Conservation (phyloP, 306 rosid species). For the Sophora flavescens region DNA sequence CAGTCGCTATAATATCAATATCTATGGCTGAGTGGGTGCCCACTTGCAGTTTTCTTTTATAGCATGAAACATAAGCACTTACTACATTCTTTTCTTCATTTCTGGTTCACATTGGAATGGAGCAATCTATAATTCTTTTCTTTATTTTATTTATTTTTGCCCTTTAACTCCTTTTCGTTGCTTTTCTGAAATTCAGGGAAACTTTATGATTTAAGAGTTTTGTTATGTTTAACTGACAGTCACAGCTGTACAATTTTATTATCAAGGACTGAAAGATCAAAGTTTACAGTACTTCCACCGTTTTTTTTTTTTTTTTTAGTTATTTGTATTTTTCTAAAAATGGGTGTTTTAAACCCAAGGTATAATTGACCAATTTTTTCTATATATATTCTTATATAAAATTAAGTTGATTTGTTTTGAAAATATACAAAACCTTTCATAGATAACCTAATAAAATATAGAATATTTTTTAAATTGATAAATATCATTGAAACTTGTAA, state of each 20-base stretch:
- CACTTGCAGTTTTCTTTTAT: slow-evolving; percentile 38
- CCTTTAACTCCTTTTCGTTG: background rate
- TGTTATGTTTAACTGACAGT: background rate
- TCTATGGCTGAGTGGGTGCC: slow-evolving; percentile 43
- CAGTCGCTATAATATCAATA: slow-evolving; percentile 41
- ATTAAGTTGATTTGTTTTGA: too few relatives aligned
- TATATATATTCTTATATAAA: too few relatives aligned
- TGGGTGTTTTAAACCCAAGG: too few relatives aligned
- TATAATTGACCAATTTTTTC: too few relatives aligned
- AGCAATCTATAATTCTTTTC: background rate
- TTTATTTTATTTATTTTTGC: background rate
- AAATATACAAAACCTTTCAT: too few relatives aligned
- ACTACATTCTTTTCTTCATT: background rate
- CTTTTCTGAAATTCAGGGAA: slow-evolving; percentile 8
- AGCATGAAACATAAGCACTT: background rate
- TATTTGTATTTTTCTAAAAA: too few relatives aligned
- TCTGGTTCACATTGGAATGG: background rate
- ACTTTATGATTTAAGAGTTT: background rate
- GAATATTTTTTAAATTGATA: too few relatives aligned
- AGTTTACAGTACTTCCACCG: too few relatives aligned
- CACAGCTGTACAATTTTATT: background rate
- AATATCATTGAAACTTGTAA: too few relatives aligned
- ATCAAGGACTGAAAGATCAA: background rate
- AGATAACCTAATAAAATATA: too few relatives aligned
- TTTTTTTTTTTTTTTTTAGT: too few relatives aligned